Conservation (phyloP, 305 asterid genomes). For the Withania somnifera region DNA sequence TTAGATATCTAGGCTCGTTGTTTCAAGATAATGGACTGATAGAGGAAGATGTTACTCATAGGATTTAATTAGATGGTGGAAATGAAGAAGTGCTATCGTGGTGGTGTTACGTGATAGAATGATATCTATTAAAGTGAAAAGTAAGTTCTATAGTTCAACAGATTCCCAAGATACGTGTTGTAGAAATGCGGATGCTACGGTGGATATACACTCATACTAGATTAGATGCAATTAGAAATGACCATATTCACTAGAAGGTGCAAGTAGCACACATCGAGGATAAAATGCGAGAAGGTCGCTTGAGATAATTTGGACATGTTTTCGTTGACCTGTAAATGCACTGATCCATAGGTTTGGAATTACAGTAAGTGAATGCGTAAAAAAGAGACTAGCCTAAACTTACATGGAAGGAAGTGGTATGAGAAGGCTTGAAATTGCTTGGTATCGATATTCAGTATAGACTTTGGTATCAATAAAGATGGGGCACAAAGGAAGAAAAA, state of each 20-base stretch:
- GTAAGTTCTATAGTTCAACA: neutral
- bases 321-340: neutral
- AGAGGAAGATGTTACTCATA: neutral
- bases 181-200: neutral
- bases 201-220: neutral
- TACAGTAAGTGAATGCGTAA: neutral
- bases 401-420: neutral
- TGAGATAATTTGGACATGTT: neutral
- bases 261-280: neutral
- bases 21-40: neutral
- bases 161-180: neutral
- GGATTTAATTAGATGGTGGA: neutral
- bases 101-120: neutral
- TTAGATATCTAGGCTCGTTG: neutral
- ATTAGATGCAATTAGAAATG: neutral
- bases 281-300: too few relatives aligned
- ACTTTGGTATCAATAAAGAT: neutral
- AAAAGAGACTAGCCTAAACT: neutral
- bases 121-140: too few relatives aligned
- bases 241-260: neutral
- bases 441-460: neutral
- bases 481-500: neutral
- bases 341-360: neutral
- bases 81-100: neutral
- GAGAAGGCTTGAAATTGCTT: neutral